A percentile compares a stretch with the other conserved stretches of the same genome.
Conservation (phyloP, 2,329 filamentous ascomycete genomes). For the Microcyclospora pomicola region DNA sequence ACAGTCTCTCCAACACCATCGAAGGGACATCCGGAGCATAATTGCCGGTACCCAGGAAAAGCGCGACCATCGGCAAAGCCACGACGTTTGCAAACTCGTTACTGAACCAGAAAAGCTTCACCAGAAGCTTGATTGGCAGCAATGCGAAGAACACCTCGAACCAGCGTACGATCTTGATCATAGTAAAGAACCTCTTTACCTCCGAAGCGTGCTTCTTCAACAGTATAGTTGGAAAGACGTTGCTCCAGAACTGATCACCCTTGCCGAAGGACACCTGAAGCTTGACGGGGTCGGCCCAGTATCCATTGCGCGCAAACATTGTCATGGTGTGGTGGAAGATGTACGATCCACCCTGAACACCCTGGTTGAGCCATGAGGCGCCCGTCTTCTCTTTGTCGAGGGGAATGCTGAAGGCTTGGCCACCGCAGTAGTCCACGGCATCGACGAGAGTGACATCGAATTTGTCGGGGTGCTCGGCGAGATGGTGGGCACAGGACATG, state of each 20-base stretch:
- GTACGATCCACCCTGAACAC: conserved; percentile 49
- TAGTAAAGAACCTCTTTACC: conserved; percentile 39
- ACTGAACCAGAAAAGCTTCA: conserved; percentile 55
- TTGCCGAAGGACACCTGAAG: conserved; percentile 53
- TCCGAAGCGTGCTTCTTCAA: conserved; percentile 42
- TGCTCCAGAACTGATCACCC: conserved; percentile 50
- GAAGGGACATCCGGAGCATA: conserved; percentile 58
- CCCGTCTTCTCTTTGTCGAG: conserved; percentile 43
- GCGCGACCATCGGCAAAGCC: conserved; percentile 55
- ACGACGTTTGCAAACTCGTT: conserved; percentile 58
- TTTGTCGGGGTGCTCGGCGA: conserved; percentile 50
- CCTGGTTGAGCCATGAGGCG: conserved; percentile 47
- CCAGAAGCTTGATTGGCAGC: conserved; percentile 48
- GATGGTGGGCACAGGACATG: conserved; percentile 52
- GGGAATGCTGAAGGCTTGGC: conserved; percentile 45
- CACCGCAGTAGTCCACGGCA: conserved; percentile 43
- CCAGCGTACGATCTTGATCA: conserved; percentile 44
- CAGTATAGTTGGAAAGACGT: conserved; percentile 48
- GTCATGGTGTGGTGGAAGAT: conserved; percentile 56
- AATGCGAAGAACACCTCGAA: conserved; percentile 48
- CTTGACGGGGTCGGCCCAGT: conserved; percentile 43
- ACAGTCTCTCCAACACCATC: conserved; percentile 45
- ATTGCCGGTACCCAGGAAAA: conserved; percentile 64
- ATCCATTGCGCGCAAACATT: conserved; percentile 46
- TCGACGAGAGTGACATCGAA: conserved; percentile 54